Evolutionary conservation across 345 rosid genomes (phyloP).

Genomic region (Populus alba): DNA sequence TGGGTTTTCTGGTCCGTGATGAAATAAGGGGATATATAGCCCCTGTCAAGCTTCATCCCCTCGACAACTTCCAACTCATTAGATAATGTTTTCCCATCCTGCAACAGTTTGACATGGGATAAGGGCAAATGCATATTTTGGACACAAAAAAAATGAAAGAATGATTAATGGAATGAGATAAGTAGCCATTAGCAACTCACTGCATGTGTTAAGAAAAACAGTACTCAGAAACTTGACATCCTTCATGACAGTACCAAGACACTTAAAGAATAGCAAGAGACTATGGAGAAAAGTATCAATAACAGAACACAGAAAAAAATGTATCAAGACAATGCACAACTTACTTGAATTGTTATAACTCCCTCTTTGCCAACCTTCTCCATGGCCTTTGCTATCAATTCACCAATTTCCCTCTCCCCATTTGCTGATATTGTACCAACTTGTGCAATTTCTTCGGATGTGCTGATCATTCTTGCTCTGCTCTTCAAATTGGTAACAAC

Average conservation of each 20-base stretch:
- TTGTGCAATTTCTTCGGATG: constrained; percentile 98
- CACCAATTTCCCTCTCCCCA: constrained; percentile 98
- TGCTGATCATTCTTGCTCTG: constrained; percentile 91
- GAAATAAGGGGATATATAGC: constrained; percentile 94
- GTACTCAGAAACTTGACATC: background rate
- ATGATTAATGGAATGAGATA: background rate
- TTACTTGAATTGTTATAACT: constrained; percentile 89
- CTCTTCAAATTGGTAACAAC: constrained; percentile 89
- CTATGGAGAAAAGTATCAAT: no score
- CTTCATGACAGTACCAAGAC: background rate
- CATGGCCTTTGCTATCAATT: constrained; percentile 97
- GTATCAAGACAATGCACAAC: constrained; percentile 1
- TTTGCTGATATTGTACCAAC: constrained; percentile 98
- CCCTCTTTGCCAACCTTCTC: constrained; percentile 99
- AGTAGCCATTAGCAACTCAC: background rate
- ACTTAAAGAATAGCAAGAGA: no score
- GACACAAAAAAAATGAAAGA: background rate
- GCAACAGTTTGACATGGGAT: constrained; percentile 13
- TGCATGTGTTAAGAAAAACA: background rate
- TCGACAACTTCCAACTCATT: constrained; percentile 97
- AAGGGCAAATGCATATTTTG: background rate
- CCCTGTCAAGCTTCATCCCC: constrained; percentile 98
- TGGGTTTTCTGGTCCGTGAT: constrained; percentile 83
- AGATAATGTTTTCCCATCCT: constrained; percentile 92
- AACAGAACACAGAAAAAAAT: background rate